A percentile compares a stretch with the other conserved stretches of the same genome.
Conservation (phyloP, 2,329 filamentous ascomycete species). For the Colletotrichum orchidophilum region DNA sequence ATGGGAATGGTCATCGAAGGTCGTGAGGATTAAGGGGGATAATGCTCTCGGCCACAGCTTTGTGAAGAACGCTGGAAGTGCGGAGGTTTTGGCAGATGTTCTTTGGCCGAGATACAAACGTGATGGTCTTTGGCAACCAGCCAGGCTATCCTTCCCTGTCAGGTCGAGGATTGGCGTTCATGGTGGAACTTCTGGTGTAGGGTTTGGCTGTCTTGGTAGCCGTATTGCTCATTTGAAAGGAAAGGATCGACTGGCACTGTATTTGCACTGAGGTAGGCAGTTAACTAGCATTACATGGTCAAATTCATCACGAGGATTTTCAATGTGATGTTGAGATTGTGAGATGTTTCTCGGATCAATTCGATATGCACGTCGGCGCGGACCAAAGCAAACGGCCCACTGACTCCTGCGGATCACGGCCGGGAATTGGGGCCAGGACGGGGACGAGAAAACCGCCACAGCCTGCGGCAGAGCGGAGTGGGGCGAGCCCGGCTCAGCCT, state of each 20-base stretch:
- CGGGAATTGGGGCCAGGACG: neutral
- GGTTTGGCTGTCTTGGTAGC: neutral
- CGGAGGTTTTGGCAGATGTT: neutral
- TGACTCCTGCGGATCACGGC: neutral
- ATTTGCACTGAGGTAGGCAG: neutral
- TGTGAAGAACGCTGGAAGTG: no score
- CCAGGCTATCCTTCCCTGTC: neutral
- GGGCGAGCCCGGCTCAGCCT: constrained; percentile 5
- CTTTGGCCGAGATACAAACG: neutral
- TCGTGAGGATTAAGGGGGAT: neutral
- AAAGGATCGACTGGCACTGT: neutral
- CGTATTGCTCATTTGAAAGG: neutral
- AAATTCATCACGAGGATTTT: neutral
- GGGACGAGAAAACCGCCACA: constrained; percentile 11
- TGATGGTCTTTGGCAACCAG: neutral
- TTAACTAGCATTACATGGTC: neutral
- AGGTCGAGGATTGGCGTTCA: neutral
- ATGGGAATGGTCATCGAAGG: constrained; percentile 69
- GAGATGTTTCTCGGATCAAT: neutral
- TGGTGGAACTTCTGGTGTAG: neutral
- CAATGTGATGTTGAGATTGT: no score
- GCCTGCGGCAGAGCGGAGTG: neutral
- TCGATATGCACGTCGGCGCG: neutral
- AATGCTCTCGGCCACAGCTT: neutral
- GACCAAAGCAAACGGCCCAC: constrained; percentile 1